Percentiles rank a stretch among this genome's conserved stretches.
phyloP scores from a whole-genome alignment of 345 rosid species.

The Eutrema yunnanense region DNA sequence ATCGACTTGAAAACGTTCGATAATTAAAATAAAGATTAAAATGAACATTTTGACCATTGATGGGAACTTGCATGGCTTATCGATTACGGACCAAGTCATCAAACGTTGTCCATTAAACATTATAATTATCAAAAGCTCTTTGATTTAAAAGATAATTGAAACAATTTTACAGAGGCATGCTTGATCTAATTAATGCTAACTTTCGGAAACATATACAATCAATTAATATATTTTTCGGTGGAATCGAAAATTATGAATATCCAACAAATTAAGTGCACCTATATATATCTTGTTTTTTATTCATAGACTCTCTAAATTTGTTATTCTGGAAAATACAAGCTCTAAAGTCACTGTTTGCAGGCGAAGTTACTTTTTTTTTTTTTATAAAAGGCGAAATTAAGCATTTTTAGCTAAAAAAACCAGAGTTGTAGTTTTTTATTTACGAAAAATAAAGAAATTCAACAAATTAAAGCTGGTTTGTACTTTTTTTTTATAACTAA shows the following conservation, averaged over 20 bases:
- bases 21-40: not conserved
- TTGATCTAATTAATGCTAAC: constrained; percentile 25
- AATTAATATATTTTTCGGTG: not conserved
- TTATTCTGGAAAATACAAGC: not conserved
- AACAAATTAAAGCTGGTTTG: not conserved
- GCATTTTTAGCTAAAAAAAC: no score
- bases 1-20: not conserved
- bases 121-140: constrained; percentile 17
- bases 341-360: not conserved
- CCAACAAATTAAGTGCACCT: not conserved
- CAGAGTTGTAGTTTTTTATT: not conserved
- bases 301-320: not conserved
- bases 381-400: not conserved
- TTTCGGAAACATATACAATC: constrained; percentile 7
- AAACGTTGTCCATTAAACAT: constrained; percentile 18
- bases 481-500: no score
- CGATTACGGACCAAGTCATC: constrained; percentile 22
- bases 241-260: not conserved
- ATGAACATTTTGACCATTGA: not conserved
- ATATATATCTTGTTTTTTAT: not conserved
- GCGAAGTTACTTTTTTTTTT: no score
- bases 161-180: constrained; percentile 25
- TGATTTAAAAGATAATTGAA: constrained; percentile 7
- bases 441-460: not conserved
- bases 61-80: constrained; percentile 25